These are phyloP conservation scores for Achaetomium macrosporum DNA, from an alignment of 2,329 filamentous ascomycete genomes.

Conservation along the genomic window DNA sequence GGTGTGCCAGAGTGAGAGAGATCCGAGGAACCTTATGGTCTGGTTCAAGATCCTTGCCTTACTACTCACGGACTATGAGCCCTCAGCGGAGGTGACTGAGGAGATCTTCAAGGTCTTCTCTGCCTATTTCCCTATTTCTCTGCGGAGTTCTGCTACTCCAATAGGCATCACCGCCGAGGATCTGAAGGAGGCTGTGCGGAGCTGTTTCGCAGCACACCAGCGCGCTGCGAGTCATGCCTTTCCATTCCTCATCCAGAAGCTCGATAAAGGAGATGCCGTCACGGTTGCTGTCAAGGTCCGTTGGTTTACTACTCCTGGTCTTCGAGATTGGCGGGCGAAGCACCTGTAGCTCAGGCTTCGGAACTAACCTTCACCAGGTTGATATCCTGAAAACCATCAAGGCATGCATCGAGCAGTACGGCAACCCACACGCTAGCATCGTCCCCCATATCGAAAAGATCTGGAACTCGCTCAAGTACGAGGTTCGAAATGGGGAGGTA, in stretches of 20 bases:
- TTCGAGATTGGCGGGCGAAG: too few species aligned
- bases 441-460: conserved; percentile 45
- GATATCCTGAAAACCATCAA: conserved; percentile 52
- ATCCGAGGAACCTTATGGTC: conserved; percentile 50
- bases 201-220: conserved; percentile 49
- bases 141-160: conserved; percentile 45
- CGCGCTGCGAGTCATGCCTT: conserved; percentile 41
- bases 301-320: background rate
- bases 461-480: conserved; percentile 57
- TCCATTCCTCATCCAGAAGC: conserved; percentile 50
- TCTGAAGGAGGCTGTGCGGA: conserved; percentile 47
- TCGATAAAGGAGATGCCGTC: conserved; percentile 54
- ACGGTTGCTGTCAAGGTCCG: conserved; percentile 52
- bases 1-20: conserved; percentile 49
- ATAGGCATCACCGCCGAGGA: conserved; percentile 50
- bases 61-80: conserved; percentile 41
- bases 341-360: background rate
- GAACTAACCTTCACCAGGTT: conserved; percentile 31
- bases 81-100: conserved; percentile 41
- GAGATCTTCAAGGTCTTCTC: conserved; percentile 52
- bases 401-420: conserved; percentile 47
- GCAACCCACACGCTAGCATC: conserved; percentile 41
- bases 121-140: conserved; percentile 55
- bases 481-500: conserved; percentile 56
- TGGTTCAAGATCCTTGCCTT: conserved; percentile 49